These are phyloP conservation scores for Wickerhamiella hasegawae DNA, from an alignment of 805 yeast species.

Conservation along the genomic window DNA sequence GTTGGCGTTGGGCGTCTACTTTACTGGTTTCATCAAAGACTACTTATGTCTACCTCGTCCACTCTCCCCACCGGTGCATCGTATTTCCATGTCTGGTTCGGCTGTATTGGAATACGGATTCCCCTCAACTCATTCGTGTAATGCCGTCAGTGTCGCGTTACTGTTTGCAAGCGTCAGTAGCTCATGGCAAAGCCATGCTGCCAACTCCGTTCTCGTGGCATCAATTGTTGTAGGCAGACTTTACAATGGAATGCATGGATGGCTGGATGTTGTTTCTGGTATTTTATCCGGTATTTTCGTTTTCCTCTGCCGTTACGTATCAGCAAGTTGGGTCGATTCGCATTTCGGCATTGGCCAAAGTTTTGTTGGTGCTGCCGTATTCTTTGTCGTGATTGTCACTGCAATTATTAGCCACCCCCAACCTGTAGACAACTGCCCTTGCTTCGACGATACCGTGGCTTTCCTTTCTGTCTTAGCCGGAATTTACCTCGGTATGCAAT, in stretches of 20 bases:
- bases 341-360: not conserved
- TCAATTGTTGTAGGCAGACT: slow-evolving; percentile 66
- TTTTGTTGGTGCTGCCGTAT: slow-evolving; percentile 2
- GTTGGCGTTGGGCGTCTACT: slow-evolving; percentile 39
- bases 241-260: slow-evolving; percentile 97
- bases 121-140: slow-evolving; percentile 89
- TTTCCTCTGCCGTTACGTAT: slow-evolving; percentile 30
- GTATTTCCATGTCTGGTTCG: slow-evolving; percentile 81
- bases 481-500: slow-evolving; percentile 46
- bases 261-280: slow-evolving; percentile 59
- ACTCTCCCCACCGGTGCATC: slow-evolving; percentile 72
- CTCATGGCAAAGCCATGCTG: slow-evolving; percentile 3
- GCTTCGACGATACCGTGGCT: slow-evolving; percentile 90
- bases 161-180: slow-evolving; percentile 20
- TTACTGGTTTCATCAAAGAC: slow-evolving; percentile 66
- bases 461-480: slow-evolving; percentile 81
- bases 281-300: slow-evolving; percentile 41
- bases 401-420: slow-evolving; percentile 51
- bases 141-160: slow-evolving; percentile 70
- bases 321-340: slow-evolving; percentile 31
- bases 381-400: slow-evolving; percentile 2
- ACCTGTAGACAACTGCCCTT: slow-evolving; percentile 90
- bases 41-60: slow-evolving; percentile 85
- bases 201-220: slow-evolving; percentile 30
- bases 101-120: slow-evolving; percentile 91